Base-by-base conservation (phyloP, 176 grass and related monocot genomes). In the Aegilops speltoides region DNA sequence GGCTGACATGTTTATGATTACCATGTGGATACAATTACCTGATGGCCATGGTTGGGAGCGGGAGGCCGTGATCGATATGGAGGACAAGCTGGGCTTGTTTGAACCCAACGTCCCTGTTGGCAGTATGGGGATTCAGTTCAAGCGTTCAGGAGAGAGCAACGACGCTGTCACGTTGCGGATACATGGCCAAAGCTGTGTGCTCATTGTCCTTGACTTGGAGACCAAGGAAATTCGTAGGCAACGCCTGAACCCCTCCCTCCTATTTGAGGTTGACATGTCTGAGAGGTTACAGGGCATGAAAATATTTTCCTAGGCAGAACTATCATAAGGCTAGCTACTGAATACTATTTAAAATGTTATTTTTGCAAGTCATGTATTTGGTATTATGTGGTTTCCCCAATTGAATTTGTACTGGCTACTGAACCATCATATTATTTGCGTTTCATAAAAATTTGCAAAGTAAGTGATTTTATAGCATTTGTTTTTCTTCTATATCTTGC, bases 111-210 rank as follows among this genome's bases (percentile, higher is more conserved):
- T 67, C 14, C 7, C 26, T 4, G 3, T 22, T 20, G 66, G 17
- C 3, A 0, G 3, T 22, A 4, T 36, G 66, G 0, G 0, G 17
- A 37, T 69, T 20, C 8, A 69, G 28, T 69, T 69, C 32, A 36
- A 36, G 66, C 2, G 66, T 0, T 69, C 6, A 2, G 66, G 7
- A 2, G 17, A 69, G 8, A 69, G 32, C 32, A 69, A 19, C 66
- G 8, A 0, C 8, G 8, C 0, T 1, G 31, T 69, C 26, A 17
- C 37, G 32, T 19, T 69, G 66, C 7, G 3, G 66, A 4, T 16
- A 8, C 29, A 66, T 32, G 10, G 2, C 5, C 3, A 17, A 20
- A 0, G 8, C 0, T 24, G 14, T 1, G 0, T 1, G 28, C 66
- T 68, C 31, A 2, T 68, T 36, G 15, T 68, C 66, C 66, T 68